phyloP scores from a whole-genome alignment of 352 stramenopile species.

The Phytophthora idaei region DNA sequence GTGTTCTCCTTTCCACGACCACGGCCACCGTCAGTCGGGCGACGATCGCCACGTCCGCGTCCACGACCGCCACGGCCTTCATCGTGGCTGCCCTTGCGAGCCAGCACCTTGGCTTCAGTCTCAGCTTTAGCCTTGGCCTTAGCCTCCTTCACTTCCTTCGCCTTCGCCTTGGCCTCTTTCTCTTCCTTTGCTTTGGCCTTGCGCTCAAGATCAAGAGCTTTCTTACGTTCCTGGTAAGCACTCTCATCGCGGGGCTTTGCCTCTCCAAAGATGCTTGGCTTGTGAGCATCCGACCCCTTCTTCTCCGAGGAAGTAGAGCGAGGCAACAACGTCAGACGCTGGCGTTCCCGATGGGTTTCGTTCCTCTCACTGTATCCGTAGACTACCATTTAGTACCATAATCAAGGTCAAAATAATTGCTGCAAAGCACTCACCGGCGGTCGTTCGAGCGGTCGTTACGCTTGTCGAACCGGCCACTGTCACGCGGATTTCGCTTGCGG shows the following conservation, averaged over 20 bases:
- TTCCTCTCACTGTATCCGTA: slow-evolving; percentile 27
- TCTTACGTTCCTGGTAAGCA: slow-evolving; percentile 74
- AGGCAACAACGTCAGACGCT: slow-evolving; percentile 62
- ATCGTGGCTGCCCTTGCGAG: slow-evolving; percentile 28
- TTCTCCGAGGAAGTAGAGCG: slow-evolving; percentile 53
- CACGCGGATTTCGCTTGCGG: slow-evolving; percentile 51
- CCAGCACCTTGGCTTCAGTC: slow-evolving; percentile 18
- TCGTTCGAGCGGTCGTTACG: slow-evolving; percentile 50
- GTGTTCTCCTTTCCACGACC: slow-evolving; percentile 40
- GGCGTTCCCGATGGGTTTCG: slow-evolving; percentile 52
- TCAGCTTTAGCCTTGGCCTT: slow-evolving; percentile 27
- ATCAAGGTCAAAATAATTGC: background rate
- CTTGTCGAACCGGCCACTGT: slow-evolving; percentile 58
- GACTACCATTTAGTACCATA: slow-evolving; percentile 10
- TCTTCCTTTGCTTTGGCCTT: slow-evolving; percentile 43
- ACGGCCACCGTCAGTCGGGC: slow-evolving; percentile 34
- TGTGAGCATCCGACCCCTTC: slow-evolving; percentile 40
- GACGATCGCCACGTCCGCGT: slow-evolving; percentile 48
- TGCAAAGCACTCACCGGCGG: slow-evolving; percentile 36
- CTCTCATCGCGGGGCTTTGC: slow-evolving; percentile 83
- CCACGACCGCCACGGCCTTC: slow-evolving; percentile 44
- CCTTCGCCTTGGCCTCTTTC: slow-evolving; percentile 40
- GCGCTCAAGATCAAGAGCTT: slow-evolving; percentile 29
- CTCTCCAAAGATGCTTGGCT: slow-evolving; percentile 82
- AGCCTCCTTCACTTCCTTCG: slow-evolving; percentile 28